Conservation (phyloP, 352 stramenopile species). For the Pythium monospermum region DNA sequence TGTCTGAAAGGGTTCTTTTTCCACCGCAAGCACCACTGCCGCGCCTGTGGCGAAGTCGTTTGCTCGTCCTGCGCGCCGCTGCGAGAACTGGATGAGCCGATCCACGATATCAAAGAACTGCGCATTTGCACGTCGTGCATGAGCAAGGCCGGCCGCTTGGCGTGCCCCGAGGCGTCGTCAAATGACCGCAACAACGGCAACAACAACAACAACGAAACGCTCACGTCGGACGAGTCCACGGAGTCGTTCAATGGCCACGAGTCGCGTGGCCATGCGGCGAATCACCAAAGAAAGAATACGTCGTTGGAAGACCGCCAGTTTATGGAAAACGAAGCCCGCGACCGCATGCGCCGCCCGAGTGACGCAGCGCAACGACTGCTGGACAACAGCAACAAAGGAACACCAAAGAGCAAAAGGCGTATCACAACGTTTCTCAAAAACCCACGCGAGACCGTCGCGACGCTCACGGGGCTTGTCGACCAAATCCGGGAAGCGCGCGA, state of each 20-base stretch:
- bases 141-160: constrained; percentile 22
- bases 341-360: constrained; percentile 40
- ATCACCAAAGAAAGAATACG: constrained; percentile 30
- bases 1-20: constrained; percentile 73
- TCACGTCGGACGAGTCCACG: constrained; percentile 48
- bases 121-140: constrained; percentile 60
- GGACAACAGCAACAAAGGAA: constrained; percentile 13
- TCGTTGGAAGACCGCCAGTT: constrained; percentile 62
- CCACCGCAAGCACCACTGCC: constrained; percentile 67
- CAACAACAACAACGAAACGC: constrained; percentile 27
- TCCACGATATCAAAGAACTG: constrained; percentile 62
- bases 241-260: constrained; percentile 42
- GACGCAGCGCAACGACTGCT: constrained; percentile 22
- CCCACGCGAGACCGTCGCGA: constrained; percentile 45
- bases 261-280: constrained; percentile 1
- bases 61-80: constrained; percentile 60
- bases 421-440: constrained; percentile 31
- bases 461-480: constrained; percentile 52
- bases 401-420: constrained; percentile 19
- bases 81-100: constrained; percentile 58
- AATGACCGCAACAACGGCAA: constrained; percentile 17
- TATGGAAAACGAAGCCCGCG: constrained; percentile 43
- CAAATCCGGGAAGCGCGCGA: constrained; percentile 62
- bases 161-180: constrained; percentile 9
- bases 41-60: constrained; percentile 66